Evolutionary conservation across 306 rosid genomes (phyloP).

Genomic region (Quercus berberidifolia): DNA sequence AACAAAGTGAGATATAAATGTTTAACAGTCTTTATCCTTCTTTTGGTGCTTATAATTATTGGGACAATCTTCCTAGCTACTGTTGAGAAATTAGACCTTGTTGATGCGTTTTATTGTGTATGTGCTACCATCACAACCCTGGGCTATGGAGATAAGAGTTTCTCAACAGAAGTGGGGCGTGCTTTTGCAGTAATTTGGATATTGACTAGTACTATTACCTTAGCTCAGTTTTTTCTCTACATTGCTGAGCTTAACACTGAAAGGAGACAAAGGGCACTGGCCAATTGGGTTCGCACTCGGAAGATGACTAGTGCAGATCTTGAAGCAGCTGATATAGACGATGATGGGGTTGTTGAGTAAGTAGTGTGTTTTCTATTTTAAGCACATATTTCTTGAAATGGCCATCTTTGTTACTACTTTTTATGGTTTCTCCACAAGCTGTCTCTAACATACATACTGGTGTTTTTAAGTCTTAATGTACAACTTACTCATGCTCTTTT

Average conservation of each 20-base stretch:
- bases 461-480: neutral
- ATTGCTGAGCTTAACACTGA: slow-evolving; percentile 71
- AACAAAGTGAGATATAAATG: neutral
- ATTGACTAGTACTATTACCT: slow-evolving; percentile 54
- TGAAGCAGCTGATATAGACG: slow-evolving; percentile 90
- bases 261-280: slow-evolving; percentile 57
- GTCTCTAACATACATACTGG: neutral
- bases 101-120: slow-evolving; percentile 6
- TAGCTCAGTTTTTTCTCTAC: slow-evolving; percentile 85
- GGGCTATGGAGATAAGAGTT: slow-evolving; percentile 71
- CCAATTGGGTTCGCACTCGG: slow-evolving; percentile 62
- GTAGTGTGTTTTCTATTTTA: slow-evolving; percentile 20
- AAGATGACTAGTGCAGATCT: slow-evolving; percentile 57
- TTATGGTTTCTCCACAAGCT: neutral
- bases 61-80: slow-evolving; percentile 11
- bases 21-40: neutral
- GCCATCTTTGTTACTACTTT: neutral
- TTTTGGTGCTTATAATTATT: neutral
- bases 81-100: slow-evolving; percentile 1
- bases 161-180: slow-evolving; percentile 74
- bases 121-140: slow-evolving; percentile 1
- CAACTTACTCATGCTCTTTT: neutral
- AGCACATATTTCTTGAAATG: neutral
- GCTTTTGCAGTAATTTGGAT: slow-evolving; percentile 82
- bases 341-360: slow-evolving; percentile 74